These are phyloP conservation scores for Podospora comata DNA, from an alignment of 495 filamentous ascomycete genomes.

Conservation along the genomic window DNA sequence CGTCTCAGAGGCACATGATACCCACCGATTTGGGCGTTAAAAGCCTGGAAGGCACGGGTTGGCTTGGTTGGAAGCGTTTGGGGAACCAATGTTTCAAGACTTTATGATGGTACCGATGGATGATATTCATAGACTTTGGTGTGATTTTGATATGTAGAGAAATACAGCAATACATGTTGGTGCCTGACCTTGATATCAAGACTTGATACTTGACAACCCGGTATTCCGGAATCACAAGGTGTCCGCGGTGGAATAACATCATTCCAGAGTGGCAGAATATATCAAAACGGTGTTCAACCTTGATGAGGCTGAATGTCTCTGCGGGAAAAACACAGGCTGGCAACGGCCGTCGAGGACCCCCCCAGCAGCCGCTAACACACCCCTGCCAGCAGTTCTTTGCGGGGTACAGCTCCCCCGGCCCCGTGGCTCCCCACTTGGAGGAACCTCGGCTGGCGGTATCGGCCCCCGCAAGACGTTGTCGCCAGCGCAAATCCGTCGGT, in stretches of 20 bases:
- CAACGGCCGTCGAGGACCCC: neutral
- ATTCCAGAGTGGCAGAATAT: neutral
- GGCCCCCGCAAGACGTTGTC: constrained; percentile 14
- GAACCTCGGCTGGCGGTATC: constrained; percentile 29
- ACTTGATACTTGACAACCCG: neutral
- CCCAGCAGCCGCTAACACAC: neutral
- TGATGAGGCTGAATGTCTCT: neutral
- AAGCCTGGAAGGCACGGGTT: neutral
- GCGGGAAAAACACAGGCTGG: constrained; percentile 22
- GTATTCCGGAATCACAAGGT: neutral
- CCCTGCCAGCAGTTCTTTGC: constrained; percentile 3
- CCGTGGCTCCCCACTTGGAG: constrained; percentile 3
- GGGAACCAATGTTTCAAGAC: neutral
- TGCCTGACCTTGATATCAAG: too few relatives aligned
- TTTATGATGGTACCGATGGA: too few relatives aligned
- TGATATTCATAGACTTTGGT: too few relatives aligned
- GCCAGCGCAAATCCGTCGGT: constrained; percentile 5
- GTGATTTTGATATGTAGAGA: too few relatives aligned
- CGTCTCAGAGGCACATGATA: neutral
- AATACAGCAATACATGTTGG: too few relatives aligned
- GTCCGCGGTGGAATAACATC: neutral
- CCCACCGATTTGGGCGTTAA: neutral
- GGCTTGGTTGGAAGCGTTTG: neutral
- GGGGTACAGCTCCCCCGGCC: neutral
- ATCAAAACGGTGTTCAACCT: neutral